Evolutionary conservation across 2,329 filamentous ascomycete genomes (phyloP), one percentile per base, ranked within the genome.

Genomic region (Stachybotrys chlorohalonatus): DNA sequence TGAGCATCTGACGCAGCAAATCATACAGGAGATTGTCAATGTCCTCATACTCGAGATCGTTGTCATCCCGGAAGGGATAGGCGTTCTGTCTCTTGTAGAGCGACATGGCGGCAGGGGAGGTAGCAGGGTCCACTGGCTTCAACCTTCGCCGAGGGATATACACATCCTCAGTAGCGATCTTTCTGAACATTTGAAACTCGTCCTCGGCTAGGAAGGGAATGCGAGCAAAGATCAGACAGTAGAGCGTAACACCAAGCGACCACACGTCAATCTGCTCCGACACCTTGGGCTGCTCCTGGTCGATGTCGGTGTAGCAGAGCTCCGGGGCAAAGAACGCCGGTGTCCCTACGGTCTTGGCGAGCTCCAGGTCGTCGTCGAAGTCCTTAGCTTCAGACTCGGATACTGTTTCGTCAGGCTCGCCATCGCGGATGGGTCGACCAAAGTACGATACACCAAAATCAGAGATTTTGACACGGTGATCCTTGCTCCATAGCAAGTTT

Each of bases 381-480:
- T 95, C 90, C 47, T 84, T 85, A 11, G 89, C 88, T 68, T 96
- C 92, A 1, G 86, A 89, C 66, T 95, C 89, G 5, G 87, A 87
- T 16, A 76, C 85, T 57, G 74, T 85, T 55, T 91, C 87, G 56
- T 90, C 86, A 45, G 84, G 81, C 63, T 95, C 90, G 53, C 88
- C 89, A 50, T 95, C 90, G 46, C 89, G 82, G 55, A 92, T 88
- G 1, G 90, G 90, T 52, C 90, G 85, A 31, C 94, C 94, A 58
- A 99, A 90, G 70, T 97, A 99, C 1, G 94, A 99, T 1, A 99
- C 94, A 36, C 94, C 94, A 74, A 99, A 99, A 66, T 99, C 94
- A 6, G 94, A 97, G 57, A 99, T 99, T 76, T 99, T 99, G 65
- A 96, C 90, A 13, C 87, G 85, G 62, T 92, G 85, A 59, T 91